Base-by-base conservation (phyloP, 164 flowering plant species). In the Vitis rotundifolia region DNA sequence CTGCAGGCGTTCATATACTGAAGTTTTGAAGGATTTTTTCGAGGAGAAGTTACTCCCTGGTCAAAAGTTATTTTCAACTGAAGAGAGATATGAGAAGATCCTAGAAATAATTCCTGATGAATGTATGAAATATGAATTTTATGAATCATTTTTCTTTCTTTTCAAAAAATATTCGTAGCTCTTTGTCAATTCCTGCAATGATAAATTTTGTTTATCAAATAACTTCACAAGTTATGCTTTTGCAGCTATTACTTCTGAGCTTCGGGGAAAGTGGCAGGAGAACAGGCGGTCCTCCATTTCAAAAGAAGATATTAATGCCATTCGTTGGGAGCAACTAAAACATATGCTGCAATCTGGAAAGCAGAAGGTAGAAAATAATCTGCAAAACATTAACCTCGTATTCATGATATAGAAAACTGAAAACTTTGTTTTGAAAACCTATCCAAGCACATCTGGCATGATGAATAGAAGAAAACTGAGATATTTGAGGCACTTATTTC, bases 61-160 rank as follows among this genome's bases (percentile, higher is more conserved):
- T 58, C 99, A 96, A 71, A 73, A 83, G 3, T 51, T 92, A 61
- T 78, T 93, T 71, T 82, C 84, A 63, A 69, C 84, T 58, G 92
- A 87, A 83, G 94, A 89, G 70, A 88, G 86, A 81, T 89, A 72
- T 78, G 93, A 91, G 78, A 93, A 86, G 83, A 83, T 96, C 19
- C 79, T 96, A 53, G 83, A 87, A 61, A 84, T 93, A 94, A 92
- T 96, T 76, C 94, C 97, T 48, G 98, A 96, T 82, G 97, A 87
- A 77, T 84, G 97, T 92, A 90, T 63, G 73, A 3, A 37, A 49
- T 67, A 68, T 28, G 19, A 63, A 59, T 64, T 68, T 18, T 53
- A 5, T 14, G 7, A 22, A 2, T 19, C 26, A 8, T 18, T 53
- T 1, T 52, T 50, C 14, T 29, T 26, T 11, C 18, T 44, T 16